Percentiles rank a stretch among this genome's conserved stretches.
Conservation (phyloP, 179 eudicot species). For the Drosera spatulata region DNA sequence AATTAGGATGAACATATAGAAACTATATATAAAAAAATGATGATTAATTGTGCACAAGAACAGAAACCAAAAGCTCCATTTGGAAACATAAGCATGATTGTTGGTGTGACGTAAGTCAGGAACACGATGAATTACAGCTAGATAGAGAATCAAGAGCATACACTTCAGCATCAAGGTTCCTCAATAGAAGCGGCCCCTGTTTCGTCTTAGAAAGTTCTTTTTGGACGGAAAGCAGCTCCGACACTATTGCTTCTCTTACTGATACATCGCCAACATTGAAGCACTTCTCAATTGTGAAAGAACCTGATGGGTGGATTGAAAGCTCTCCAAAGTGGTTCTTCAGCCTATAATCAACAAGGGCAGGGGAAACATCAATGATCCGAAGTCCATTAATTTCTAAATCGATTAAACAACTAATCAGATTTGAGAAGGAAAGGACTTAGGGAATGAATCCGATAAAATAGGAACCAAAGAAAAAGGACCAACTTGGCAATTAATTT, state of each 20-base stretch:
- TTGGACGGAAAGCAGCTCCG: conserved; percentile 57
- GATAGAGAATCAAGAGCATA: conserved; percentile 14
- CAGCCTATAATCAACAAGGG: conserved; percentile 21
- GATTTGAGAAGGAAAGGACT: not conserved
- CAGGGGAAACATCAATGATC: too few species aligned
- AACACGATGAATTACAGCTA: too few species aligned
- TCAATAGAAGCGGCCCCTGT: conserved; percentile 80
- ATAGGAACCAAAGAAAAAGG: not conserved
- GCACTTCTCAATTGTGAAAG: conserved; percentile 88
- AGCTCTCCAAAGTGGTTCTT: conserved; percentile 87
- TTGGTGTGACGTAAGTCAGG: too few species aligned
- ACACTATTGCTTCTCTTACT: conserved; percentile 67
- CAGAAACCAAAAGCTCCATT: not conserved
- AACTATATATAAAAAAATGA: too few species aligned
- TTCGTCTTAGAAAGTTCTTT: conserved; percentile 67
- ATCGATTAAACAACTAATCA: not conserved
- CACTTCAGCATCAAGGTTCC: conserved; percentile 88
- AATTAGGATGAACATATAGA: not conserved
- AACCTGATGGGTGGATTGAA: conserved; percentile 64
- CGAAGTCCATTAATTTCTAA: conserved; percentile 10
- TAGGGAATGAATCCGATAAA: not conserved
- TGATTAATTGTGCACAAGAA: not conserved
- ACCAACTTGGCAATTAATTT: conserved; percentile 68
- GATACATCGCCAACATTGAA: conserved; percentile 49
- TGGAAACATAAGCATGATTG: too few species aligned